Percentiles rank a stretch among this genome's conserved stretches.
Conservation (phyloP, 2,329 filamentous ascomycete species). For the Aureobasidium sp. region DNA sequence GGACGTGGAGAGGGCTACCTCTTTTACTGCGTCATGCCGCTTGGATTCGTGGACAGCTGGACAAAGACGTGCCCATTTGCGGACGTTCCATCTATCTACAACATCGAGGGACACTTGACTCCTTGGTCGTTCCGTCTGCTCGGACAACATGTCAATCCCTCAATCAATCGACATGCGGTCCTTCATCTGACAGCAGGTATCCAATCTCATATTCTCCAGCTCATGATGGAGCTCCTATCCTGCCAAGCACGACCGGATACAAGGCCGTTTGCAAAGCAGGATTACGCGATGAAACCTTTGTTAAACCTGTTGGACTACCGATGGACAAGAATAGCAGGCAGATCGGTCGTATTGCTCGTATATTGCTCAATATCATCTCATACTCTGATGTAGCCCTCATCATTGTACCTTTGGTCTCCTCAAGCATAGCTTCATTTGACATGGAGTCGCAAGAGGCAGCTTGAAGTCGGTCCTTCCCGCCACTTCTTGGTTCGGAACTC, state of each 20-base stretch:
- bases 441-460: not conserved
- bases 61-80: conserved; percentile 10
- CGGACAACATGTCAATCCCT: not conserved
- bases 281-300: conserved; percentile 11
- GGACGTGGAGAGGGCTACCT: conserved; percentile 9
- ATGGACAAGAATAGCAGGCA: not conserved
- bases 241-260: conserved; percentile 2
- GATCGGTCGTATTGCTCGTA: not conserved
- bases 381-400: not conserved
- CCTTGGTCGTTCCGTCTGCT: not conserved
- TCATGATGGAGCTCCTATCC: not conserved
- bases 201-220: not conserved
- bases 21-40: not conserved
- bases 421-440: not conserved
- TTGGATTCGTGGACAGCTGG: conserved; percentile 14
- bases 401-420: not conserved
- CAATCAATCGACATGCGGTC: not conserved
- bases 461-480: not conserved
- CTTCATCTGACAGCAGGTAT: not conserved
- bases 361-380: not conserved
- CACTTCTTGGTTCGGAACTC: not conserved
- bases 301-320: conserved; percentile 3
- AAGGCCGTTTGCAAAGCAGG: conserved; percentile 10
- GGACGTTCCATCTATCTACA: conserved; percentile 5
- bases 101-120: not conserved